A percentile compares a stretch with the other conserved stretches of the same genome.
Conservation (phyloP, 768 basidiomycete species). For the button mushroom (Agaricus bisporus) region DNA sequence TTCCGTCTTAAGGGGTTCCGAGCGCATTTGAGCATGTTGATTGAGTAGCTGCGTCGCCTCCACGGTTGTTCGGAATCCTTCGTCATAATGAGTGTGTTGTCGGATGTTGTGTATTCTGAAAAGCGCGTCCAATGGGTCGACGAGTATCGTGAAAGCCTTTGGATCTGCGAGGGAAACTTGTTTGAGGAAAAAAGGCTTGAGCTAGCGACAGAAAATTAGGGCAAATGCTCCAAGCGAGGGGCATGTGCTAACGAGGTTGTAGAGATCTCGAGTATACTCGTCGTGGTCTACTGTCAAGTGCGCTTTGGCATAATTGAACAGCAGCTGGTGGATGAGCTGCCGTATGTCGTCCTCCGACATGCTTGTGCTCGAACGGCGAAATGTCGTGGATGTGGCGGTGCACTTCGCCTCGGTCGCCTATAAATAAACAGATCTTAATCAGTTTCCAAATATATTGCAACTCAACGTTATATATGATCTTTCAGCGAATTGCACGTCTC, state of each 20-base stretch:
- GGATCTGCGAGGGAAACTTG: constrained; percentile 5
- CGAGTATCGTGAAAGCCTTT: not conserved
- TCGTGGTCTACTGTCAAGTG: constrained; percentile 8
- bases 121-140: constrained; percentile 7
- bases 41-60: constrained; percentile 5
- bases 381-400: too few relatives aligned
- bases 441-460: too few relatives aligned
- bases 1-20: constrained; percentile 27
- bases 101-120: constrained; percentile 3
- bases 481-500: too few relatives aligned
- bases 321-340: constrained; percentile 4
- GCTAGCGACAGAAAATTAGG: not conserved
- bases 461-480: too few relatives aligned
- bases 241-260: not conserved
- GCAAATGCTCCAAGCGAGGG: not conserved
- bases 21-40: constrained; percentile 13
- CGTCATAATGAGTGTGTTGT: constrained; percentile 2
- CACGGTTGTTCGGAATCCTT: not conserved
- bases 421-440: too few relatives aligned
- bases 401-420: too few relatives aligned
- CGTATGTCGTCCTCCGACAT: not conserved
- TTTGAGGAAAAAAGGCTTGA: constrained; percentile 1
- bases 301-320: constrained; percentile 8
- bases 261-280: not conserved
- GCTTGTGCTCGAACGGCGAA: too few relatives aligned